Evolutionary conservation across 768 basidiomycete species (phyloP), one percentile per base, ranked within the genome.

Genomic region (Mycena kentingensis): DNA sequence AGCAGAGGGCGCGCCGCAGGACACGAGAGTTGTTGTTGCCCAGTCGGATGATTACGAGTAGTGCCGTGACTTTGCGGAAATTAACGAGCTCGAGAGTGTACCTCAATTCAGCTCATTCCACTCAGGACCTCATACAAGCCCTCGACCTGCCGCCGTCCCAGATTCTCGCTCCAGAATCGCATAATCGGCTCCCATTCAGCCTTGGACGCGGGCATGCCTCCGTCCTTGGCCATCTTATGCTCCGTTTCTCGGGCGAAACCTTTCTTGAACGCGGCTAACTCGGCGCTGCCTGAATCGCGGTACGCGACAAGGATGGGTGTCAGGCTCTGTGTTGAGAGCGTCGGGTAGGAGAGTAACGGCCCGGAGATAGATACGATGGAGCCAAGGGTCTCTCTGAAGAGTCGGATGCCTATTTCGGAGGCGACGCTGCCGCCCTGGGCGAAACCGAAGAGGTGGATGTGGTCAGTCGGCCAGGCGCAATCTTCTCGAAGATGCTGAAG

Each of bases 401-500:
- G 79, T 27, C 70, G 62, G 5, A 91, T 62, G 1, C 78, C 80
- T 46, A 82, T 74, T 67, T 97, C 93, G 2, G 75, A 78, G 1
- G 84, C 90, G 28, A 93, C 80, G 18, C 77, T 85, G 0, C 90
- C 94, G 1, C 93, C 93, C 67, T 97, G 93, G 0, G 81, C 90
- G 57, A 91, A 97, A 2, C 93, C 93, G 51, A 95, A 89, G 39
- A 93, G 64, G 65, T 97, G 93, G 34, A 97, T 86, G n/a, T 78
- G 74, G 10, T 79, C 52, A 0, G 77, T 61, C 5, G 83, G 73
- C 93, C 93, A 97, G 1, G 68, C 57, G 61, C 85, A 89, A 34
- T 81, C 78, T 4, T 67, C 60, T 16, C 73, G 73, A 46, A 95
- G 80, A 60, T 90, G 76, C 2, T 73, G 67, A 47, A 91, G 52